Conservation (phyloP, 495 filamentous ascomycete species). For the Xanthoparmelia taractica region DNA sequence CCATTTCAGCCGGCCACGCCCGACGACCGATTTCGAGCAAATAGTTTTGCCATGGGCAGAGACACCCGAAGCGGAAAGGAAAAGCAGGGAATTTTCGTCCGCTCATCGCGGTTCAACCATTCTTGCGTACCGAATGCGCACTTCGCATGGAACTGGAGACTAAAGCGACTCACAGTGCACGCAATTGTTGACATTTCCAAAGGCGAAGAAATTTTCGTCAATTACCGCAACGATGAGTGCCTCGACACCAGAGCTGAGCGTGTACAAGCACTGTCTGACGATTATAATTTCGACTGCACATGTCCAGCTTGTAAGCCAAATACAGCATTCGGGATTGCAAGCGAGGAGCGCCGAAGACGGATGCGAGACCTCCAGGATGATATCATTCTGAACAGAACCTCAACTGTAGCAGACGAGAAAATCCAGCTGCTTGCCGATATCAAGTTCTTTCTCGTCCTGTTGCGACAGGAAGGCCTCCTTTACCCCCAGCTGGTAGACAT, state of each 20-base stretch:
- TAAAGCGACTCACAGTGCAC: conserved; percentile 4
- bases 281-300: conserved; percentile 4
- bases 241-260: not conserved
- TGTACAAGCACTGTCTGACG: not conserved
- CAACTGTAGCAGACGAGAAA: not conserved
- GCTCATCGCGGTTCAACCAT: conserved; percentile 14
- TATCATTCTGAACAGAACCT: not conserved
- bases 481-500: not conserved
- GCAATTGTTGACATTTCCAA: not conserved
- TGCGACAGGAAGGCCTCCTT: not conserved
- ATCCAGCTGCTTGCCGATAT: not conserved
- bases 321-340: not conserved
- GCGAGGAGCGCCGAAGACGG: not conserved
- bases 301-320: conserved; percentile 5
- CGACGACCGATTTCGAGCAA: not conserved
- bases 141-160: conserved; percentile 1
- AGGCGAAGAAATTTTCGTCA: not conserved
- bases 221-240: not conserved
- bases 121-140: conserved; percentile 13
- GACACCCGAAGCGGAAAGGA: not conserved
- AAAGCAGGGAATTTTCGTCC: not conserved
- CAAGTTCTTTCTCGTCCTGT: not conserved
- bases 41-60: not conserved
- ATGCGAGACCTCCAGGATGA: not conserved
- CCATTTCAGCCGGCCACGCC: too few relatives aligned